phyloP scores from a whole-genome alignment of 805 yeast genomes.

The Nakazawaea pomicola region DNA sequence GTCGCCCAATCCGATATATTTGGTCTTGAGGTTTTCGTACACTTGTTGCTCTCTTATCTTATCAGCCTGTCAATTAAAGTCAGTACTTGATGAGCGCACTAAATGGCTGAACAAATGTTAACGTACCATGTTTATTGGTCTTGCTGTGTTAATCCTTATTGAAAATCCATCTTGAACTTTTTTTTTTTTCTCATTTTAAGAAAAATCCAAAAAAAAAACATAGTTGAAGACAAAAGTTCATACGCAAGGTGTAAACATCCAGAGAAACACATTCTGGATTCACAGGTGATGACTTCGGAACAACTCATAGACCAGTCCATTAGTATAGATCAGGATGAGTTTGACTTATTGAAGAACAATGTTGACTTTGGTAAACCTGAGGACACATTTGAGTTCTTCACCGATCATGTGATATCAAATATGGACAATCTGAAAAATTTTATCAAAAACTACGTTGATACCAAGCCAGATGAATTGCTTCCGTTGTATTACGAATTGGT shows the following conservation, averaged over 20 bases:
- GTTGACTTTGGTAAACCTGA: slow-evolving; percentile 7
- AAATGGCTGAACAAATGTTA: no score
- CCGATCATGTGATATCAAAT: background rate
- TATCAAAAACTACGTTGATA: background rate
- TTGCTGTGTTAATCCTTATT: no score
- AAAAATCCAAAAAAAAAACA: no score
- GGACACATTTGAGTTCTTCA: background rate
- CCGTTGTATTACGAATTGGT: slow-evolving; percentile 7
- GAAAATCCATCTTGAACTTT: no score
- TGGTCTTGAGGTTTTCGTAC: slow-evolving; percentile 50
- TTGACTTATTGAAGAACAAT: slow-evolving; percentile 7
- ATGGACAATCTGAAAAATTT: slow-evolving; percentile 1
- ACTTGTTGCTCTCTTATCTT: slow-evolving; percentile 55
- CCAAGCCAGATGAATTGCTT: background rate
- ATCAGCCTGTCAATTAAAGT: no score
- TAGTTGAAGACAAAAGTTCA: no score
- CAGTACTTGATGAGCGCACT: no score
- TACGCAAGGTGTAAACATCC: no score
- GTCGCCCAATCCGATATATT: slow-evolving; percentile 73
- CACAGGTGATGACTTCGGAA: no score
- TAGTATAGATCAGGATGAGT: slow-evolving; percentile 7
- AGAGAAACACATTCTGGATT: no score
- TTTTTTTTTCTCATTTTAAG: no score
- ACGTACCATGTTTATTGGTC: no score
- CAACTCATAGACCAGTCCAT: slow-evolving; percentile 2